These are phyloP conservation scores for Saccharum officinarum DNA, from an alignment of 176 grass and related monocot species.

Conservation along the genomic window DNA sequence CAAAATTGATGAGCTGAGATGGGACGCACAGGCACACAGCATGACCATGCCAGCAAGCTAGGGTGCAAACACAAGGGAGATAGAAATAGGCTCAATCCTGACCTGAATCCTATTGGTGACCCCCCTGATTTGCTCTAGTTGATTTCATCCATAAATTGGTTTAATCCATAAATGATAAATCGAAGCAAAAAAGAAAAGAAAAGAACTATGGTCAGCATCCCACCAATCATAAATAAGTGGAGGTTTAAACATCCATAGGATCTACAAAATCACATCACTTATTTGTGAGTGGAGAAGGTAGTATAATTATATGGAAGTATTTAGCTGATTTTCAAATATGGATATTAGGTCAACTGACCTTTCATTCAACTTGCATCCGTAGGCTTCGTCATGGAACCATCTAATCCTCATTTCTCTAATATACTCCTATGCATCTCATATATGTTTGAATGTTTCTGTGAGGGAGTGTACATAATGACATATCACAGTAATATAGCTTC, in stretches of 20 bases:
- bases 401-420: not conserved
- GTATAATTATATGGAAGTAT: not conserved
- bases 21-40: not conserved
- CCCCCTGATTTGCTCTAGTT: not conserved
- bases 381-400: not conserved
- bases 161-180: not conserved
- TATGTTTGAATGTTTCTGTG: too few relatives aligned
- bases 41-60: not conserved
- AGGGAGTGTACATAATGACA: not conserved
- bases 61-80: not conserved
- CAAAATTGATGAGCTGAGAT: constrained; percentile 10
- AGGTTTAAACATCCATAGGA: not conserved
- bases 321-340: not conserved
- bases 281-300: not conserved
- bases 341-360: not conserved
- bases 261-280: not conserved
- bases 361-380: not conserved
- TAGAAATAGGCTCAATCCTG: not conserved
- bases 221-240: not conserved
- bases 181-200: not conserved
- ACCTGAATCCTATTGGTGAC: too few relatives aligned
- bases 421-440: too few relatives aligned
- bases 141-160: not conserved
- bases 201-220: not conserved
- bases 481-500: too few relatives aligned